Evolutionary conservation across 805 yeast species (phyloP).

Genomic region (Sungouiozyma intestinalis): DNA sequence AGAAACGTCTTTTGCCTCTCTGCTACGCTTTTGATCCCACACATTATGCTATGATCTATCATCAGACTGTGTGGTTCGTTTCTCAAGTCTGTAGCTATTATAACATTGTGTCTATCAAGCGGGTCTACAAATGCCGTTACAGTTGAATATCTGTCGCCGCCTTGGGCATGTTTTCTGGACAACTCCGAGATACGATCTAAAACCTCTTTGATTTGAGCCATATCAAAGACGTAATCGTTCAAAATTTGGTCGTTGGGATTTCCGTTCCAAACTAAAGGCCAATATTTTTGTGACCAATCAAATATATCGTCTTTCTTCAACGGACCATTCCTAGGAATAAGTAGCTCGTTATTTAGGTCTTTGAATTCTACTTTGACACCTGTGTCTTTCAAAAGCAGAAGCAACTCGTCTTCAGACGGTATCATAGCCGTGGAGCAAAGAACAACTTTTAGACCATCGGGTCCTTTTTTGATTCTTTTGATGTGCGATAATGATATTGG

Average conservation of each 20-base stretch:
- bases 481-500: conserved; percentile 29
- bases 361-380: conserved; percentile 10
- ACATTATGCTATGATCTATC: conserved; percentile 66
- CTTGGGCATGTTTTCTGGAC: conserved; percentile 12
- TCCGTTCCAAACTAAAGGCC: conserved; percentile 96
- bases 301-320: conserved; percentile 53
- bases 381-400: conserved; percentile 7
- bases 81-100: conserved; percentile 34
- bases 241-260: conserved; percentile 69
- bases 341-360: conserved; percentile 11
- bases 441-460: conserved; percentile 24
- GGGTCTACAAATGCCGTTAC: conserved; percentile 61
- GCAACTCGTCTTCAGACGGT: conserved; percentile 20
- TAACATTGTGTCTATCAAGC: conserved; percentile 26
- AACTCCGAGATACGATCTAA: conserved; percentile 21
- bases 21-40: conserved; percentile 58
- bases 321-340: conserved; percentile 58
- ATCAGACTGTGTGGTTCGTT: conserved; percentile 32
- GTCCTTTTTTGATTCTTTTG: conserved; percentile 42
- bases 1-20: conserved; percentile 9
- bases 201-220: conserved; percentile 31
- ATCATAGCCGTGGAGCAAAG: conserved; percentile 36
- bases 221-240: conserved; percentile 43
- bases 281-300: conserved; percentile 55
- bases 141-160: conserved; percentile 32